Conservation (phyloP, 1,284 basidiomycete genomes). For the Ustilago curta region DNA sequence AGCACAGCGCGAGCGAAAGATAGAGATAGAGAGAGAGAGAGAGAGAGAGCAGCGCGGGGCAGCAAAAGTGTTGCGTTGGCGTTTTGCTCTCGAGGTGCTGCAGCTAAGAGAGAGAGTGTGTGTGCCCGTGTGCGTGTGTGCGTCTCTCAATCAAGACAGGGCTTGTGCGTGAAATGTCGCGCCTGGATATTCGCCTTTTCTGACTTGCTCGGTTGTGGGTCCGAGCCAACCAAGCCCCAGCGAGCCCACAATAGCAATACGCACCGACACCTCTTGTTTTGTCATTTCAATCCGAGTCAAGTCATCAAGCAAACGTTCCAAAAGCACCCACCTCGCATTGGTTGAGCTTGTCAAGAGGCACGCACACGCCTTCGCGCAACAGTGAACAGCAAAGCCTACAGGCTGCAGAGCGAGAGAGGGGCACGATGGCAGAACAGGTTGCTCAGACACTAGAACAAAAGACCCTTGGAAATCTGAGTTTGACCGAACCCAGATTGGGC, state of each 20-base stretch:
- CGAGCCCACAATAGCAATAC: neutral
- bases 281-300: neutral
- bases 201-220: slow-evolving; percentile 3
- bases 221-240: neutral
- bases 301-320: neutral
- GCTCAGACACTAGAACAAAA: too few species aligned
- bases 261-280: neutral
- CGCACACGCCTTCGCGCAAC: too few species aligned
- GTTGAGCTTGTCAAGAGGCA: too few species aligned
- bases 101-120: neutral
- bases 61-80: slow-evolving; percentile 9
- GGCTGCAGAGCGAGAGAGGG: too few species aligned
- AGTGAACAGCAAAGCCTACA: too few species aligned
- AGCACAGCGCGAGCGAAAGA: too few species aligned
- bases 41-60: slow-evolving; percentile 1
- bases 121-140: neutral
- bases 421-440: too few species aligned
- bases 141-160: slow-evolving; percentile 2
- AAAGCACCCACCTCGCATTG: too few species aligned
- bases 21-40: too few species aligned
- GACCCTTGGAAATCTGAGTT: too few species aligned
- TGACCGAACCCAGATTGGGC: too few species aligned
- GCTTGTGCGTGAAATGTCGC: slow-evolving; percentile 2
- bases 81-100: neutral
- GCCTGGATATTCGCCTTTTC: neutral